Percentiles rank a stretch among this genome's conserved stretches.
phyloP scores from a whole-genome alignment of 306 rosid genomes.

The Glycine latifolia region DNA sequence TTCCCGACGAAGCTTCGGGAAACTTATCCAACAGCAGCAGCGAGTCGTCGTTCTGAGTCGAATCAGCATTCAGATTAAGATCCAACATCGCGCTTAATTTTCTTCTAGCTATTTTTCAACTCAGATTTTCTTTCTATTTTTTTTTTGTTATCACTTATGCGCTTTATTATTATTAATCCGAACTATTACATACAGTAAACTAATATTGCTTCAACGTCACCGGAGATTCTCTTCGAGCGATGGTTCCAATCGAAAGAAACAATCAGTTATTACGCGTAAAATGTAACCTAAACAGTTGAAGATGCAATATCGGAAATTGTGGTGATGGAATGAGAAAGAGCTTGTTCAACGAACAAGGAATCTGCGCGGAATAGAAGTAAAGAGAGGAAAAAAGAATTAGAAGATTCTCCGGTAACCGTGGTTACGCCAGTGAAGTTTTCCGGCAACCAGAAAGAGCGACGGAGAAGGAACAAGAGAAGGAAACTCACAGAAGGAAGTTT shows the following conservation, averaged over 20 bases:
- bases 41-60: slow-evolving; percentile 59
- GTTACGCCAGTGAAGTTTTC: slow-evolving; percentile 50
- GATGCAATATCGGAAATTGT: slow-evolving; percentile 35
- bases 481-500: slow-evolving; percentile 36
- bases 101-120: slow-evolving; percentile 44
- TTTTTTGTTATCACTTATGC: not conserved
- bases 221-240: slow-evolving; percentile 34
- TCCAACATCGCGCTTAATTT: slow-evolving; percentile 66
- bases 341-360: slow-evolving; percentile 28
- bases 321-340: slow-evolving; percentile 15
- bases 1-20: slow-evolving; percentile 80
- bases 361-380: slow-evolving; percentile 11
- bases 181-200: slow-evolving; percentile 35
- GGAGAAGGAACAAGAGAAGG: slow-evolving; percentile 9
- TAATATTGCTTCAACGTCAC: slow-evolving; percentile 39
- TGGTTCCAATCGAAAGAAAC: slow-evolving; percentile 40
- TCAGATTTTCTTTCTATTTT: slow-evolving; percentile 7
- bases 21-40: slow-evolving; percentile 52
- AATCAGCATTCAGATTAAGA: slow-evolving; percentile 80
- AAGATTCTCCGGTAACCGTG: slow-evolving; percentile 19
- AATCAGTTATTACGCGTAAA: not conserved
- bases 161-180: not conserved
- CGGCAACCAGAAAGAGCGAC: slow-evolving; percentile 28
- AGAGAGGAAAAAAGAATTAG: not conserved
- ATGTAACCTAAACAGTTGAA: slow-evolving; percentile 49